Evolutionary conservation across 2,329 filamentous ascomycete genomes (phyloP).

Genomic region (Exophiala sp.): DNA sequence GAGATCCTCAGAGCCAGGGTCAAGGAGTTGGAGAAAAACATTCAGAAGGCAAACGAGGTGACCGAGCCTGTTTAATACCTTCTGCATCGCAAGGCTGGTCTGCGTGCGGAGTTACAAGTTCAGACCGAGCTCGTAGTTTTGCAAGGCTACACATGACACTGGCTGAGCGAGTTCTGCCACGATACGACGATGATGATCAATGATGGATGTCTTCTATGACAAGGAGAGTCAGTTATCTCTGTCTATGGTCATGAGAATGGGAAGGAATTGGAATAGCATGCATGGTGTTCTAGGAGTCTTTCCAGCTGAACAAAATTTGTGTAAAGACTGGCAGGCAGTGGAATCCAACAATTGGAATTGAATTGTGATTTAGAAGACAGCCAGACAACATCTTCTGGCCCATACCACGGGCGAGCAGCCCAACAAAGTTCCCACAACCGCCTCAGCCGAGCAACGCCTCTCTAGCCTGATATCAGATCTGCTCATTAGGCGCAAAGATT

Average conservation of each 20-base stretch:
- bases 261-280: not conserved
- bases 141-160: not conserved
- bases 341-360: not conserved
- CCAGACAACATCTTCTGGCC: too few relatives aligned
- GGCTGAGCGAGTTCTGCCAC: too few relatives aligned
- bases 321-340: too few relatives aligned
- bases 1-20: conserved; percentile 44
- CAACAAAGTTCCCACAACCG: too few relatives aligned
- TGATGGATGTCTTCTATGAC: not conserved
- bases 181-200: conserved; percentile 1
- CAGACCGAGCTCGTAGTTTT: not conserved
- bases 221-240: too few relatives aligned
- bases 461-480: too few relatives aligned
- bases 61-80: not conserved
- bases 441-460: too few relatives aligned
- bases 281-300: conserved; percentile 6
- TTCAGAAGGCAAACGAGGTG: conserved; percentile 18
- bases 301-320: not conserved
- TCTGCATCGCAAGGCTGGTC: not conserved
- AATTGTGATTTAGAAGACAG: too few relatives aligned
- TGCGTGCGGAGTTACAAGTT: too few relatives aligned
- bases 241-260: too few relatives aligned
- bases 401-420: too few relatives aligned
- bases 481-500: too few relatives aligned
- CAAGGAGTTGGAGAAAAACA: conserved; percentile 40